Base-by-base conservation (phyloP, 2,329 filamentous ascomycete species). In the Colletotrichum shisoi region DNA sequence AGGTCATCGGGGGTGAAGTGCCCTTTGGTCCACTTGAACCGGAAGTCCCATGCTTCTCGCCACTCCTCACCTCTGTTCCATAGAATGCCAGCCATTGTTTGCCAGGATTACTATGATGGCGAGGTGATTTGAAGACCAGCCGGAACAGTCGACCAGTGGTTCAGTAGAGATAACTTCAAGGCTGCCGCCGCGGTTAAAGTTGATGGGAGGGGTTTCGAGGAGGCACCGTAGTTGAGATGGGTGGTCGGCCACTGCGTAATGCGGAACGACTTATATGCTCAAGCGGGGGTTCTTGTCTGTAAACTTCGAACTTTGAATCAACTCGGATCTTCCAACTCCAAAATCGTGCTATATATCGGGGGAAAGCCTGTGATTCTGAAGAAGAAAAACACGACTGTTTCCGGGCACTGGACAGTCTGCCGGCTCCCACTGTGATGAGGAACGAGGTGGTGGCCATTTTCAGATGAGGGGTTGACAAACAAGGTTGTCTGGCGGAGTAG, bases 1-100 rank as follows among this genome's bases (percentile, higher is more conserved):
- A 89, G 78, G 72, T 92, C 80, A 62, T 89, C 83, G 7, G 81
- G 76, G 1, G 85, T 86, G 19, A 86, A 78, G 75, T 94, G 91
- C 3, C 87, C 76, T 6, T 83, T 75, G 1, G 90, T 91, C 83
- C 90, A 89, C 71, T 88, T 84, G 74, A 94, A 93, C 7, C 82
- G 84, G 73, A 91, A 85, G 21, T 86, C 89, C 87, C 89, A 93
- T 70, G 73, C 67, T 13, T 71, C 53, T 39, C 70, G 65, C 57
- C 71, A 71, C 19, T 71, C 70, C 4, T 68, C 65, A 11, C 61
- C 65, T 19, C 67, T 49, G 12, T 61, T n/a, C 57, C 64, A 69
- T 21, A 70, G 56, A 19, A 63, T 27, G 21, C 70, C 59, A 31
- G 64, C 63, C 70, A 70, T 68, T 34, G 19, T 15, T n/a, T 4